phyloP scores from a whole-genome alignment of 306 rosid genomes.

The Sesbania bispinosa region DNA sequence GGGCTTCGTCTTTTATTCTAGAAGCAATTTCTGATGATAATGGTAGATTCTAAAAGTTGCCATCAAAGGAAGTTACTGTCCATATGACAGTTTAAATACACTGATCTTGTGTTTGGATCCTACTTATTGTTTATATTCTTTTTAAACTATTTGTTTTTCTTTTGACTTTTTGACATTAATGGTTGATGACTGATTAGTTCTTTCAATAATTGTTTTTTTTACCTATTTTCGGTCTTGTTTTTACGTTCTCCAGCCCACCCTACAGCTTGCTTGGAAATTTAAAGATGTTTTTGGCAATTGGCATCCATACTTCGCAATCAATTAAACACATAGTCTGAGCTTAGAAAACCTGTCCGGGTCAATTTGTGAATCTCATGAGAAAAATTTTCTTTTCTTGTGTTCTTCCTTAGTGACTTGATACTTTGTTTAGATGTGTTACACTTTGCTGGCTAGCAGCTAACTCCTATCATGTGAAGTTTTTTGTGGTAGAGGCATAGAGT shows the following conservation, averaged over 20 bases:
- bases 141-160: neutral
- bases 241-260: neutral
- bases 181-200: neutral
- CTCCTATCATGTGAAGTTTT: neutral
- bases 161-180: neutral
- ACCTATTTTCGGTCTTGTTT: neutral
- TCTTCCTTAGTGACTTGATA: neutral
- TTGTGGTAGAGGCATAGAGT: neutral
- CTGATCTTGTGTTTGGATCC: neutral
- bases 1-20: neutral
- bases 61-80: neutral
- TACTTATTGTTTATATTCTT: neutral
- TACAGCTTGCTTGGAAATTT: neutral
- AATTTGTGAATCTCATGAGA: neutral
- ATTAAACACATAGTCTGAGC: neutral
- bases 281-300: neutral
- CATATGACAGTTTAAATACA: neutral
- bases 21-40: conserved; percentile 8
- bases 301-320: neutral
- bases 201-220: neutral
- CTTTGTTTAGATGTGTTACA: neutral
- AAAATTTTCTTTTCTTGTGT: too few relatives aligned
- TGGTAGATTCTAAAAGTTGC: neutral
- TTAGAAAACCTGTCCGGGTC: neutral
- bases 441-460: too few relatives aligned